Base-by-base conservation (phyloP, 208 protist genomes). In the Trypanosomatidae sp. region DNA sequence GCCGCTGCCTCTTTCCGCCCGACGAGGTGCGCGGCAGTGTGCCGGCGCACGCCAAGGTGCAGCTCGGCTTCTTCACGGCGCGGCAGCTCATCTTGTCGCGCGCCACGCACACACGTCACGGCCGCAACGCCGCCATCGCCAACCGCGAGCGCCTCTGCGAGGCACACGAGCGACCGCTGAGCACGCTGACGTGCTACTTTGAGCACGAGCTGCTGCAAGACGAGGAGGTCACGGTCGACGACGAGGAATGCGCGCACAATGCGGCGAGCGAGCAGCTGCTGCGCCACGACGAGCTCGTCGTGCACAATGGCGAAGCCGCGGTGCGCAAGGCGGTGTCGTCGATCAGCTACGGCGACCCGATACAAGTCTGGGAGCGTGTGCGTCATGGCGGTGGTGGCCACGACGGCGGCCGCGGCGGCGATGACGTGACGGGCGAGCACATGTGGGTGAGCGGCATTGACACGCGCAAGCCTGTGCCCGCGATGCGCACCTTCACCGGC, bases 1-100 rank as follows among this genome's bases (percentile, higher is more conserved):
- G 84, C 20, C 67, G 78, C 39, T 93, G 84, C 47, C 57, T 93
- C 15, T 70, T 63, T 33, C 80, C 84, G 20, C 64, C 70, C 0
- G 56, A 51, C 11, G 71, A 88, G 56, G 42, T 66, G 22, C 18
- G 37, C 3, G 43, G 38, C 6, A 38, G 39, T 32, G 53, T 79
- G 20, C 62, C 74, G 21, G 52, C 71, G 11, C 63, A 85, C 30
- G 66, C 45, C 15, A 75, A 61, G 47, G 60, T 93, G 20, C 84
- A 90, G 46, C 64, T 93, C 15, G 74, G 74, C 30, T 89, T 93
- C 51, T 89, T 93, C 53, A 61, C 59, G 1, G 66, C 80, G n/a
- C 80, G 84, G 48, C 84, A 93, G 57, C 64, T 69, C 0, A 75
- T 93, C 41, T 53, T 71, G 10, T 50, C 57, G 33, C 47, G 40